These are phyloP conservation scores for Coemansia sp. DNA, from an alignment of 192 early-diverging fungal species.

Conservation along the genomic window DNA sequence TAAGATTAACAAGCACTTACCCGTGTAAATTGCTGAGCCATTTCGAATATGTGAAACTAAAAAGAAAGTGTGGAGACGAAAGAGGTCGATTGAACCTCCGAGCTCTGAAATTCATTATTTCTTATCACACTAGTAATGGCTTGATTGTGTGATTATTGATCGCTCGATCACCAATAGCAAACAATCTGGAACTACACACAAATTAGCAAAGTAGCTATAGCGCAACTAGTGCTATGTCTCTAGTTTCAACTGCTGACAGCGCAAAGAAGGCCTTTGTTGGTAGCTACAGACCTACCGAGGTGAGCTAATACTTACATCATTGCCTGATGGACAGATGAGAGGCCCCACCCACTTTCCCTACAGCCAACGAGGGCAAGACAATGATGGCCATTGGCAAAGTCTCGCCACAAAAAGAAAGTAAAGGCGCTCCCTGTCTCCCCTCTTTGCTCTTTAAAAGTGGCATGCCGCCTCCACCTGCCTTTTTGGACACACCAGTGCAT, in stretches of 20 bases:
- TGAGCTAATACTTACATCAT: too few relatives aligned
- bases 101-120: neutral
- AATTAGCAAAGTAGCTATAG: neutral
- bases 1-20: neutral
- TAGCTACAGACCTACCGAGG: too few relatives aligned
- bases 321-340: too few relatives aligned
- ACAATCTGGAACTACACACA: neutral
- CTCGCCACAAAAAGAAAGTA: too few relatives aligned
- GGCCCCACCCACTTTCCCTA: too few relatives aligned
- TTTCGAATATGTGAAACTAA: neutral
- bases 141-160: neutral
- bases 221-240: neutral
- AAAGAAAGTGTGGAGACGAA: neutral
- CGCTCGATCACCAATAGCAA: neutral
- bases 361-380: too few relatives aligned
- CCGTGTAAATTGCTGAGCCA: neutral
- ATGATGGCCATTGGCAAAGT: too few relatives aligned
- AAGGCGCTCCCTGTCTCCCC: too few relatives aligned
- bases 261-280: too few relatives aligned
- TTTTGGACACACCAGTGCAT: too few relatives aligned
- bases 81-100: slow-evolving; percentile 1
- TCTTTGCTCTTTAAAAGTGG: too few relatives aligned
- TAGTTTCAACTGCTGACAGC: neutral
- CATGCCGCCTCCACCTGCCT: too few relatives aligned
- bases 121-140: neutral